Evolutionary conservation across 2,329 filamentous ascomycete genomes (phyloP), one percentile per base, ranked within the genome.

Genomic region (Fusarium sp.): DNA sequence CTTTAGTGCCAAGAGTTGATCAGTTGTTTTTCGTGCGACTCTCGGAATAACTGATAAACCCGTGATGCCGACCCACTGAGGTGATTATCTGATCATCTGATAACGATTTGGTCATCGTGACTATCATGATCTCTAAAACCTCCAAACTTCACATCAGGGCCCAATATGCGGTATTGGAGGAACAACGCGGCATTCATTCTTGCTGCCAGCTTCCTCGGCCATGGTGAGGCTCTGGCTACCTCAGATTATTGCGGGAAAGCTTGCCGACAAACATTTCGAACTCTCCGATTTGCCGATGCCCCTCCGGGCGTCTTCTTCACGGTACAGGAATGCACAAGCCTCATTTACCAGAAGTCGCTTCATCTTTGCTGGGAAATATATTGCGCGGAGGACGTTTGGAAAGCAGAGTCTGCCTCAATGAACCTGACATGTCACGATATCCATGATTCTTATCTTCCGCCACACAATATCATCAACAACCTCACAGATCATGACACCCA

Each of bases 11-110:
- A 37, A 63, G 38, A 10, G 0, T 38, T 21, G 9, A 53, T 23
- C 5, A 44, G 11, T 32, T 30, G 35, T 25, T 38, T 21, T 30
- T 28, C 13, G 23, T 15, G 1, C 15, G 23, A 12, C n/a, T 28
- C 19, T 12, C 38, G 15, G 13, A 43, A 62, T 33, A 63, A 44
- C 62, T 42, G 9, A 33, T 19, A 42, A 11, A 23, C 56, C 67
- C 65, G 65, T 68, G 64, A 68, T 28, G 3, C 18, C 4, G 65
- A 68, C 64, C 65, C 65, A 68, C 65, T 21, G 28, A 43, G 46
- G 3, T 38, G 30, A 53, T 54, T 62, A 68, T 68, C 65, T 68
- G 65, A 68, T 63, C 64, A 68, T 68, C 65, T 62, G 47, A 68
- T 68, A 68, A 38, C 43, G 28, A 19, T 25, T 40, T 25, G 19